Base-by-base conservation (phyloP, 1,139 yeast species). In the Candida albicans region DNA sequence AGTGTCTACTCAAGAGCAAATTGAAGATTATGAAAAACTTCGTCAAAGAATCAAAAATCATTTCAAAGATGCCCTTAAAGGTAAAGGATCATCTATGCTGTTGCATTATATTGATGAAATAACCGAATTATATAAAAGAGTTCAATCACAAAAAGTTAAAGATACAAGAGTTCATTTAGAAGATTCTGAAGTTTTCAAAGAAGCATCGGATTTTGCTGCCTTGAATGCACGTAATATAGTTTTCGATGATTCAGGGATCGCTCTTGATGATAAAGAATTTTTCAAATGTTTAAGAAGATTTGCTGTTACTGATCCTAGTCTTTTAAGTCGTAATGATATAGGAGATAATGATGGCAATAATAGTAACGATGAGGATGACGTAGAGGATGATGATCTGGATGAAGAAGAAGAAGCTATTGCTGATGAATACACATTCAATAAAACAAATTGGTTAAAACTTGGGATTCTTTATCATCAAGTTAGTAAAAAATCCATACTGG, bases 181-280 rank as follows among this genome's bases (percentile, higher is more conserved):
- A 34, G 79, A 74, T 51, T 65, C 78, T 2, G 73, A 71, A 49
- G 71, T 72, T 2, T 64, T 74, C 42, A 62, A 56, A 40, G 73
- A 69, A 45, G 64, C 73, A 1, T 61, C 77, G 10, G 62, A 58
- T 40, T 63, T 71, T 49, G 76, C 75, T 10, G 74, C 75, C 11
- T 56, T 65, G 26, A 84, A 85, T 43, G 80, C 87, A 2, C 70
- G 79, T 41, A 82, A 81, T 58, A 54, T 83, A 49, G 76, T 75
- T 43, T 64, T 83, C 36, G 87, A 82, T 1, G 75, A 75, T 38
- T 67, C 75, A 7, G 81, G 77, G 7, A 67, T 73, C 8, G 63
- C 78, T 1, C 57, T 86, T 8, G 73, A 71, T 47, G 59, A 75
- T 12, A 68, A 70, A 2, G 83, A 79, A 18, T 76, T 81, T 46